phyloP scores from a whole-genome alignment of 1,284 basidiomycete species.

The Irpex sp. region DNA sequence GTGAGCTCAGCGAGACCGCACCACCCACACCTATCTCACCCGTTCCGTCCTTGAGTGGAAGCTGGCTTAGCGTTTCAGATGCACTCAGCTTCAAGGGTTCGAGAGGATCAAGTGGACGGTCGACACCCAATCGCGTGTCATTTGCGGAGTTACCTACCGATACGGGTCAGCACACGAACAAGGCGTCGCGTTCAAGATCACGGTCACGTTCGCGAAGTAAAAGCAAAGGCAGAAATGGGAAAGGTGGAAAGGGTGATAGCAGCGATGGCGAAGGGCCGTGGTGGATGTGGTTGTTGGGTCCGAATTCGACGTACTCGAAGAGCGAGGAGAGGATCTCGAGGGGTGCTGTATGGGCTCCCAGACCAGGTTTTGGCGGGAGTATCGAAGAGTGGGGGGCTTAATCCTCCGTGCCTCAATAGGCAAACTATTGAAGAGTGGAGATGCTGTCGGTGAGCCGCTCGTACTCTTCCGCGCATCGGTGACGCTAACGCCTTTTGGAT shows the following conservation, averaged over 20 bases:
- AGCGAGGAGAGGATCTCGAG: conserved; percentile 21
- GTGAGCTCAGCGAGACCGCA: conserved; percentile 41
- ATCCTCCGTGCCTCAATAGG: not conserved
- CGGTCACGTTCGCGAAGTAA: conserved; percentile 23
- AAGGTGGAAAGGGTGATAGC: conserved; percentile 17
- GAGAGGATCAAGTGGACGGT: conserved; percentile 31
- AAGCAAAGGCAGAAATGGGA: conserved; percentile 15
- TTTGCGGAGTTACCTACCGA: conserved; percentile 67
- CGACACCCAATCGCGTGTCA: conserved; percentile 74
- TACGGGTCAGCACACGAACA: conserved; percentile 21
- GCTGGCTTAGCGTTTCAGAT: conserved; percentile 27
- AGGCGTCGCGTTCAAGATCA: not conserved
- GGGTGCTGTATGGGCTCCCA: conserved; percentile 18
- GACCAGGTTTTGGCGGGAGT: conserved; percentile 18
- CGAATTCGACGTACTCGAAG: conserved; percentile 14
- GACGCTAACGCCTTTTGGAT: not conserved
- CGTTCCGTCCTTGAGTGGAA: conserved; percentile 24
- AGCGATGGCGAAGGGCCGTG: conserved; percentile 34
- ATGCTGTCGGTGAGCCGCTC: not conserved
- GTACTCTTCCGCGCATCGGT: not conserved
- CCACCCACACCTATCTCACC: conserved; percentile 25
- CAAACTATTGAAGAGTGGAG: not conserved
- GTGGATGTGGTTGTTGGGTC: conserved; percentile 48
- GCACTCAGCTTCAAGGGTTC: conserved; percentile 27
- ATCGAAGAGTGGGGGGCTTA: conserved; percentile 27